Percentiles rank a stretch among this genome's conserved stretches.
phyloP scores from a whole-genome alignment of 495 filamentous ascomycete species.

The Aspergillus hancockii region DNA sequence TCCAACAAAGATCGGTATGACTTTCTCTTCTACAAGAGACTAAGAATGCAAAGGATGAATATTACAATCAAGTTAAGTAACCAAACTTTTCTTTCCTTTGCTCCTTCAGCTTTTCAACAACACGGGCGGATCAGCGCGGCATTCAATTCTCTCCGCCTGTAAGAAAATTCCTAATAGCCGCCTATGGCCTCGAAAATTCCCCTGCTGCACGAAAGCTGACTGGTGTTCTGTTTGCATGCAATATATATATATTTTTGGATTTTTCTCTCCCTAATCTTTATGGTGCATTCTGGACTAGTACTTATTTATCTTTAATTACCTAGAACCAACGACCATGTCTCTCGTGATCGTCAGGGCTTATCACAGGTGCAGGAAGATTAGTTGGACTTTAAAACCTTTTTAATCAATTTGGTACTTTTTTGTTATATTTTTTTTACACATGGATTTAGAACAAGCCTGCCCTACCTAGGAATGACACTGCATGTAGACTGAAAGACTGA shows the following conservation, averaged over 20 bases:
- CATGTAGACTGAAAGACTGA: too few species aligned
- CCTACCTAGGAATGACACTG: too few species aligned
- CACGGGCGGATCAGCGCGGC: slow-evolving; percentile 24
- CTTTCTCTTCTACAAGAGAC: not conserved
- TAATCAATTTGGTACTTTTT: too few species aligned
- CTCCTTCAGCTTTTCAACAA: slow-evolving; percentile 14
- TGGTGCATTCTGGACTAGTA: not conserved
- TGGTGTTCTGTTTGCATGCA: slow-evolving; percentile 5
- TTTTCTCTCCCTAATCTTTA: not conserved
- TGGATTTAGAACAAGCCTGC: too few species aligned
- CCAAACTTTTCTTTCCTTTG: slow-evolving; percentile 6
- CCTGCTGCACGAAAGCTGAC: slow-evolving; percentile 4
- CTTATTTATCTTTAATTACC: too few species aligned
- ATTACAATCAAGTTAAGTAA: too few species aligned
- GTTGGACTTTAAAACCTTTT: too few species aligned
- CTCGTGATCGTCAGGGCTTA: not conserved
- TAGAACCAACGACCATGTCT: not conserved
- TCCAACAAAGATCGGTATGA: not conserved
- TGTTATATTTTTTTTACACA: too few species aligned
- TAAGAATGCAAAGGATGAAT: not conserved
- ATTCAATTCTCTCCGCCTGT: slow-evolving; percentile 21
- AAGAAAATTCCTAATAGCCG: slow-evolving; percentile 40
- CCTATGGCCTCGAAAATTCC: slow-evolving; percentile 39
- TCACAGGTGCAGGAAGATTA: not conserved
- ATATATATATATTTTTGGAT: slow-evolving; percentile 2